A percentile compares a stretch with the other conserved stretches of the same genome.
Conservation (phyloP, 805 yeast genomes). For the Teunomyces funiuensis region DNA sequence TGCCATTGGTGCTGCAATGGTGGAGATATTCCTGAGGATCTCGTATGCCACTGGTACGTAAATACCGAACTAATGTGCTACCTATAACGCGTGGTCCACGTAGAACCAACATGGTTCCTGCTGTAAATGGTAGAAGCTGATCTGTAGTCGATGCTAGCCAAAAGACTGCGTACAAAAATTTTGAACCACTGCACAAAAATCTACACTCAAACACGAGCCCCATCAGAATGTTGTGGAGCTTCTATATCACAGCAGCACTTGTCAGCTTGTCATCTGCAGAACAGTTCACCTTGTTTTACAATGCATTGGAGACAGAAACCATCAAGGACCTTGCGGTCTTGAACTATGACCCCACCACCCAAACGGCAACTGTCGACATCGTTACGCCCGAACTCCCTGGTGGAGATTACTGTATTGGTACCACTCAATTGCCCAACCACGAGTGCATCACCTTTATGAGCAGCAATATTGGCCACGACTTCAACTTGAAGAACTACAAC, state of each 20-base stretch:
- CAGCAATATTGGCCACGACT: slow-evolving; percentile 1
- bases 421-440: slow-evolving; percentile 25
- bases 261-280: not conserved
- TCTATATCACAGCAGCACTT: not conserved
- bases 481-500: slow-evolving; percentile 2
- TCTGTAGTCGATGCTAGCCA: not conserved
- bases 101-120: not conserved
- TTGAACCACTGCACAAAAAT: too few species aligned
- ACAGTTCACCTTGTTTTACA: not conserved
- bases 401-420: slow-evolving; percentile 29
- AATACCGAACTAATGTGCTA: not conserved
- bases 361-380: not conserved
- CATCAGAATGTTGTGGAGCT: slow-evolving; percentile 2
- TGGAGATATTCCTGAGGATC: slow-evolving; percentile 25
- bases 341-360: not conserved
- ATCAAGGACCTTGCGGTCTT: not conserved
- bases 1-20: slow-evolving; percentile 23
- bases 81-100: not conserved
- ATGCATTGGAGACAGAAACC: slow-evolving; percentile 1
- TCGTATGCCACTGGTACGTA: not conserved
- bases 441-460: slow-evolving; percentile 32
- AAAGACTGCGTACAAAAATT: not conserved
- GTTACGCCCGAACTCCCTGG: slow-evolving; percentile 1
- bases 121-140: too few species aligned
- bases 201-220: not conserved